Evolutionary conservation across 129 eudicot species (phyloP).

Genomic region (Artemisia tridentata): DNA sequence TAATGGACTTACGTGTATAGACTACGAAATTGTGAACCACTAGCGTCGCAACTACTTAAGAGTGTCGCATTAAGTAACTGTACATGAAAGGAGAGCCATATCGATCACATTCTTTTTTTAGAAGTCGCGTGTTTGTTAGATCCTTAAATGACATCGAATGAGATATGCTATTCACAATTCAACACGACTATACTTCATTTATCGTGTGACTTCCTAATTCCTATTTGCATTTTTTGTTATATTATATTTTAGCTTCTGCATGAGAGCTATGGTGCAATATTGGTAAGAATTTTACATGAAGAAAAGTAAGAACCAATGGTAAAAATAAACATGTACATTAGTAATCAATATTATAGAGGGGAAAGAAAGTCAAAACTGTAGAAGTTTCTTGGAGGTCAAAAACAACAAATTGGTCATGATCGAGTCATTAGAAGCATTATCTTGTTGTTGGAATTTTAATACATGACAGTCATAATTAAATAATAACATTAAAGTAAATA

Average conservation of each 20-base stretch:
- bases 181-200: neutral
- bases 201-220: neutral
- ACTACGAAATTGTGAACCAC: constrained; percentile 19
- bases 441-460: too few species aligned
- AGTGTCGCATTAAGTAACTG: constrained; percentile 25
- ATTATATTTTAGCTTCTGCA: constrained; percentile 17
- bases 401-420: neutral
- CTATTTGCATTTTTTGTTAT: neutral
- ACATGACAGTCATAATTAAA: too few species aligned
- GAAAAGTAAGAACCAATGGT: constrained; percentile 13
- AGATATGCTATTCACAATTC: constrained; percentile 1
- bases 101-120: neutral
- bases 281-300: constrained; percentile 26
- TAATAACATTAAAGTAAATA: too few species aligned
- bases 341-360: neutral
- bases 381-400: constrained; percentile 6
- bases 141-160: constrained; percentile 2
- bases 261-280: constrained; percentile 28
- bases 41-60: constrained; percentile 24
- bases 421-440: neutral
- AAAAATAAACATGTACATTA: neutral
- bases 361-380: neutral
- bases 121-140: neutral
- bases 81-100: neutral
- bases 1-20: neutral